Evolutionary conservation across 176 grass and related monocot species (phyloP), one percentile per base, ranked within the genome.

Genomic region (Canna indica): DNA sequence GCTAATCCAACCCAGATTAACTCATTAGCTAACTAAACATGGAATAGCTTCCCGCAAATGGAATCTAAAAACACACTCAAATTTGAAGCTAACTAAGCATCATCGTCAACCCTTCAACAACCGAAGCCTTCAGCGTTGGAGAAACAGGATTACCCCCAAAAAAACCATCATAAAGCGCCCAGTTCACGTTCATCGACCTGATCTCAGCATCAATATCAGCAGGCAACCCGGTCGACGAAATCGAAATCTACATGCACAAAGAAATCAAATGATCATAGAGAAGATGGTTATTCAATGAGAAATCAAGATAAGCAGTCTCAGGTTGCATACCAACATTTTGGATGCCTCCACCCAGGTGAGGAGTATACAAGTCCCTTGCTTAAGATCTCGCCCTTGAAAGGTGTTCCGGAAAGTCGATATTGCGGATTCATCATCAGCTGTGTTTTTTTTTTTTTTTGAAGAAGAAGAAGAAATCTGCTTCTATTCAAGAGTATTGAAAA

Each of bases 111-210:
- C 84, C 79, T 53, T 79, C 75, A 47, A 75, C 53, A 68, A 79
- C 69, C 1, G 88, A 88, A 12, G 83, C 64, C 78, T 81, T 88
- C 38, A 96, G 64, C 69, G 85, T 84, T 26, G 91, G 88, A 18
- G 85, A 88, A 83, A 96, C 81, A 11, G 91, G 83, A 65, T 81
- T 84, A 70, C 75, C 41, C 62, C 91, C 79, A 13, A 96, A 91
- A 80, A 96, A 96, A 17, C 88, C 91, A 84, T 96, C 83, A 41
- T 84, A 91, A 47, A 91, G 66, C 64, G 91, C 88, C 70, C 75
- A 77, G 33, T 78, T 91, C 65, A 96, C 85, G 59, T 87, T 88
- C 39, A 59, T 48, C 26, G 91, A 96, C 59, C 76, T 75, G 35
- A 96, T 88, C 65, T 84, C 83, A 16, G 83, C 81, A 78, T 91